Conservation (phyloP, 148 eudicot genomes). For the Cornus controversa region DNA sequence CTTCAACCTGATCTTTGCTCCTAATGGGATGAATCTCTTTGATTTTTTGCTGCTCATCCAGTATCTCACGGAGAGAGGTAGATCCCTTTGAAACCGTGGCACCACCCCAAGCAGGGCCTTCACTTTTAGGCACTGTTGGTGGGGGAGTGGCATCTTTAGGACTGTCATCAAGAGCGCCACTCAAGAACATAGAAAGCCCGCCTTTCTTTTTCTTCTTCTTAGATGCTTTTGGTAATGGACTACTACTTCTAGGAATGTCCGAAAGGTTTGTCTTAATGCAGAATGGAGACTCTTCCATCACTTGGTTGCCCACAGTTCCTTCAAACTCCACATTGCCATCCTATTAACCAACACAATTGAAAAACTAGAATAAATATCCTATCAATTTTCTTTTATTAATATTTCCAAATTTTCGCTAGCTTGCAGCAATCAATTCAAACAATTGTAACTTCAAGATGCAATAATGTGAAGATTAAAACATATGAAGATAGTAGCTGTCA, state of each 20-base stretch:
- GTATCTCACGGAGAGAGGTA: constrained; percentile 80
- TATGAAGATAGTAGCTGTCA: background rate
- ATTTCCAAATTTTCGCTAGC: background rate
- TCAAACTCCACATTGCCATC: constrained; percentile 31
- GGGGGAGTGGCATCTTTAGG: constrained; percentile 40
- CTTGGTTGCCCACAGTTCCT: constrained; percentile 24
- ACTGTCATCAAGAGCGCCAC: constrained; percentile 77
- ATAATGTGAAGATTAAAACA: background rate
- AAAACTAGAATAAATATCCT: background rate
- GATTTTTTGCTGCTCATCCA: constrained; percentile 72
- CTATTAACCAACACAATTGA: constrained; percentile 31
- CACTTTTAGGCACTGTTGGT: constrained; percentile 54
- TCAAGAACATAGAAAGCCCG: constrained; percentile 91
- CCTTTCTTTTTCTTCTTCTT: constrained; percentile 91
- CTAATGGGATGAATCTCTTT: constrained; percentile 28
- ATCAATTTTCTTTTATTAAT: background rate
- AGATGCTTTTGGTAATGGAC: constrained; percentile 31
- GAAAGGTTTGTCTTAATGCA: constrained; percentile 24
- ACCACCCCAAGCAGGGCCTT: constrained; percentile 99
- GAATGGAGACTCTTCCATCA: constrained; percentile 18
- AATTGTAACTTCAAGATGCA: background rate
- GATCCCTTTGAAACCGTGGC: constrained; percentile 54
- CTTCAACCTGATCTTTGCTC: constrained; percentile 51
- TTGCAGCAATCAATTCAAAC: constrained; percentile 10
- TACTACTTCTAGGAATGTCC: constrained; percentile 31